Conservation (phyloP, 1,284 basidiomycete genomes). For the Malassezia japonica region DNA sequence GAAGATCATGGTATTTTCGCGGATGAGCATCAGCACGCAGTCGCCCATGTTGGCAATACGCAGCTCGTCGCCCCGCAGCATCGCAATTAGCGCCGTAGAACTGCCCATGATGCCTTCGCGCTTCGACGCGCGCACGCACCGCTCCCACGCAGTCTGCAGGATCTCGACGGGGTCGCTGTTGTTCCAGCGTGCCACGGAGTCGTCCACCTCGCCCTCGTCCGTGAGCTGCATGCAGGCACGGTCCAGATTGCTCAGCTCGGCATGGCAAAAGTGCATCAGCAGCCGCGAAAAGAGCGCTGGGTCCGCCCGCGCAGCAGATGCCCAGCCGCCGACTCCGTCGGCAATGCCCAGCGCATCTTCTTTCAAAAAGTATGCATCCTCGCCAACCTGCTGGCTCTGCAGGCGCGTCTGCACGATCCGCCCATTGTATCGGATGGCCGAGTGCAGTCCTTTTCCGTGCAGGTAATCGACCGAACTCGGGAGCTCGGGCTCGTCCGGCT, state of each 20-base stretch:
- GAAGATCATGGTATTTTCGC: slow-evolving; percentile 69
- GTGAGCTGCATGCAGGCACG: slow-evolving; percentile 18
- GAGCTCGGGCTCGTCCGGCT: background rate
- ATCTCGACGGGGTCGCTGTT: slow-evolving; percentile 53
- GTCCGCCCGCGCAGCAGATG: slow-evolving; percentile 52
- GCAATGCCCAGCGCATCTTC: slow-evolving; percentile 74
- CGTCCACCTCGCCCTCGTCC: background rate
- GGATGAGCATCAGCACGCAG: slow-evolving; percentile 68
- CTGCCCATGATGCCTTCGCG: slow-evolving; percentile 55
- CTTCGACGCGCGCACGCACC: slow-evolving; percentile 49
- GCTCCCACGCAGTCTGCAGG: slow-evolving; percentile 56
- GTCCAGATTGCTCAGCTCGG: slow-evolving; percentile 50
- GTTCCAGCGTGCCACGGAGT: slow-evolving; percentile 26
- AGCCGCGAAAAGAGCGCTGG: slow-evolving; percentile 72
- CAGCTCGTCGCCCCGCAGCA: slow-evolving; percentile 63
- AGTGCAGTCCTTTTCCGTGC: slow-evolving; percentile 22
- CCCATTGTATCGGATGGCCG: slow-evolving; percentile 37
- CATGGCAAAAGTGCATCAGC: slow-evolving; percentile 72
- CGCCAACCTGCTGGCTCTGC: slow-evolving; percentile 64
- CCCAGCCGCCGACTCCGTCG: slow-evolving; percentile 81
- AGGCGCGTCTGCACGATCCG: slow-evolving; percentile 39
- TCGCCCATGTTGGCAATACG: slow-evolving; percentile 86
- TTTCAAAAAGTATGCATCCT: slow-evolving; percentile 74
- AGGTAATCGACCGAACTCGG: background rate
- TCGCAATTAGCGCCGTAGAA: slow-evolving; percentile 55